phyloP scores from a whole-genome alignment of 75 land plant species.

The Cryptomeria japonica region DNA sequence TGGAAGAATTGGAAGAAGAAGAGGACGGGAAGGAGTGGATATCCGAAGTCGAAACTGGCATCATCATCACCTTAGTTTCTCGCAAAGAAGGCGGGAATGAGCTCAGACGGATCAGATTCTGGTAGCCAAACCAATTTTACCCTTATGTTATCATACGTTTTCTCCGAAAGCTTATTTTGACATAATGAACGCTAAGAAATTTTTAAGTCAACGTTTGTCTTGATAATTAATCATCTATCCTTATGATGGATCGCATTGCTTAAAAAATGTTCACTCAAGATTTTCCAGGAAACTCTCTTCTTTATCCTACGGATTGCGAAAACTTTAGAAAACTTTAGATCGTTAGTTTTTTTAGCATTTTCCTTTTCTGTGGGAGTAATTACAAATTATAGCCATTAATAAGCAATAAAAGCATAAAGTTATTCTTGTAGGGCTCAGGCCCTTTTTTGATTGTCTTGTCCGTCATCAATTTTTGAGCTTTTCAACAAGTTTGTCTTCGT shows the following conservation, averaged over 20 bases:
- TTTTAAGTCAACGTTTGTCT: too few relatives aligned
- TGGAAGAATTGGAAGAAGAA: constrained; percentile 45
- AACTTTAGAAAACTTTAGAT: neutral
- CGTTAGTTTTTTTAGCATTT: neutral
- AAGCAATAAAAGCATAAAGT: neutral
- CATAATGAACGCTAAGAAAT: too few relatives aligned
- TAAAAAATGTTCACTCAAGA: too few relatives aligned
- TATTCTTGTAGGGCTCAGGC: neutral
- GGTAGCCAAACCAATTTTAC: constrained; percentile 35
- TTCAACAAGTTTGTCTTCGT: neutral
- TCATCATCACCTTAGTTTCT: constrained; percentile 82
- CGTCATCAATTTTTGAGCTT: neutral
- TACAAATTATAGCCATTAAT: neutral
- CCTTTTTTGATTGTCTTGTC: neutral
- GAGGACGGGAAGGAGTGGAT: constrained; percentile 84
- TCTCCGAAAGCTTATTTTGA: too few relatives aligned
- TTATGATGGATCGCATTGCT: too few relatives aligned
- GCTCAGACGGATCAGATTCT: constrained; percentile 90
- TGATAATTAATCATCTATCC: too few relatives aligned
- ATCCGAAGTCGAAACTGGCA: constrained; percentile 95
- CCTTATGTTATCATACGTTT: neutral
- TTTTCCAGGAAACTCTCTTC: too few relatives aligned
- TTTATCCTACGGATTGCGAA: too few relatives aligned
- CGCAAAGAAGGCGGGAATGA: constrained; percentile 83
- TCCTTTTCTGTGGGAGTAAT: neutral